These are phyloP conservation scores for Mariannaea sp. DNA, from an alignment of 2,329 filamentous ascomycete genomes.

Conservation along the genomic window DNA sequence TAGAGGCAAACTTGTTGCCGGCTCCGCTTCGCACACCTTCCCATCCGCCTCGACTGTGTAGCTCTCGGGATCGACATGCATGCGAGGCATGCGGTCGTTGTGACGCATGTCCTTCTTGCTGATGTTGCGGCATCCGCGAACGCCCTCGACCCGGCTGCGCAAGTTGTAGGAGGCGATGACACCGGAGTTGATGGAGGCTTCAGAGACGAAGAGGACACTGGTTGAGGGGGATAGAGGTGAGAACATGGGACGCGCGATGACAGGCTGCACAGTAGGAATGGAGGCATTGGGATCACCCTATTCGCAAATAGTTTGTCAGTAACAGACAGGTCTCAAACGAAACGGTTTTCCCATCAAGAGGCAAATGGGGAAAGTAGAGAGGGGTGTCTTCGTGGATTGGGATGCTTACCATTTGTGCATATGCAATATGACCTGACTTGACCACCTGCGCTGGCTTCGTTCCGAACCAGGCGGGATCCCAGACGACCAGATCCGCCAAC, in stretches of 20 bases:
- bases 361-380: neutral
- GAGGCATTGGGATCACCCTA: constrained; percentile 81
- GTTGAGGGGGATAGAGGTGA: constrained; percentile 72
- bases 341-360: constrained; percentile 9
- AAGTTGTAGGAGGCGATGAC: constrained; percentile 73
- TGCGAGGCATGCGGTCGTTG: constrained; percentile 81
- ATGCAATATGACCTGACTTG: constrained; percentile 86
- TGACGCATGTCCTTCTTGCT: constrained; percentile 89
- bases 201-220: constrained; percentile 82
- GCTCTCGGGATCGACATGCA: constrained; percentile 89
- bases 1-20: constrained; percentile 72
- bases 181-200: constrained; percentile 70
- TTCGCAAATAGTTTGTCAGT: neutral
- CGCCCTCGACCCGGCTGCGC: constrained; percentile 78
- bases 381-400: too few relatives aligned
- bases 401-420: constrained; percentile 75
- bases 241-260: constrained; percentile 87
- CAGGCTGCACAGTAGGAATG: constrained; percentile 86
- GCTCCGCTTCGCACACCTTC: constrained; percentile 72
- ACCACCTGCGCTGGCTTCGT: constrained; percentile 81
- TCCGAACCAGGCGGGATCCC: constrained; percentile 85
- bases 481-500: constrained; percentile 85
- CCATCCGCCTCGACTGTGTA: constrained; percentile 90
- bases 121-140: constrained; percentile 74
- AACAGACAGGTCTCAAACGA: too few relatives aligned